Evolutionary conservation across 2,329 filamentous ascomycete species (phyloP), one percentile per base, ranked within the genome.

Genomic region (Pseudogymnoascus sp.): DNA sequence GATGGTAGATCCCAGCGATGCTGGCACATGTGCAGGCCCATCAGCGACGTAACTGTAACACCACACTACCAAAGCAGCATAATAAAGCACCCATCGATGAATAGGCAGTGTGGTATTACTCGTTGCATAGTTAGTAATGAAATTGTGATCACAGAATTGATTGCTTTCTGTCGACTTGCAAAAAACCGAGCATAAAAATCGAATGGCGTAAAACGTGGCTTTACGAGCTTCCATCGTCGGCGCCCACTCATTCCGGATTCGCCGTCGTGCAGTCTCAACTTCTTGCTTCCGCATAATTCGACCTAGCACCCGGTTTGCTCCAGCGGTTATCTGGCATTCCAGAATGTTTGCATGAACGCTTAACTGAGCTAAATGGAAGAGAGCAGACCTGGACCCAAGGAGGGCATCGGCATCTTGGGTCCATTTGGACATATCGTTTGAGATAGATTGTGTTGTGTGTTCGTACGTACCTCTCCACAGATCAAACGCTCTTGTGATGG

Each of bases 301-400:
- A 23, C 95, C 93, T 3, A 97, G 84, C 2, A 97, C 81, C 28
- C 93, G 83, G 68, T 88, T 90, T 1, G 93, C 91, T 8, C 93
- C 88, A 4, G 93, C 95, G 74, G 95, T 97, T 67, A 97, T 96
- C 75, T 97, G 93, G 71, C 92, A 93, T 74, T 97, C 93, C 14
- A 96, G 90, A 62, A 97, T 91, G 71, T 97, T 93, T 21, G 96
- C 92, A 71, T 97, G 92, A 83, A 96, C 96, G 2, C 92, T 91
- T 90, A 99, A 97, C 74, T 97, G 95, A 0, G 95, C 95, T 12
- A 99, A 80, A 69, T 96, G 91, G 72, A 97, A 93, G 45, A 97
- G 80, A 28, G 96, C 93, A 2, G 89, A 95, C 18, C 91, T 86
- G 65, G 89, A 91, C 73, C 97, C 91, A 69, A 95, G 93, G 28